Base-by-base conservation (phyloP, 352 stramenopile genomes). In the Globisporangium takayamanum region DNA sequence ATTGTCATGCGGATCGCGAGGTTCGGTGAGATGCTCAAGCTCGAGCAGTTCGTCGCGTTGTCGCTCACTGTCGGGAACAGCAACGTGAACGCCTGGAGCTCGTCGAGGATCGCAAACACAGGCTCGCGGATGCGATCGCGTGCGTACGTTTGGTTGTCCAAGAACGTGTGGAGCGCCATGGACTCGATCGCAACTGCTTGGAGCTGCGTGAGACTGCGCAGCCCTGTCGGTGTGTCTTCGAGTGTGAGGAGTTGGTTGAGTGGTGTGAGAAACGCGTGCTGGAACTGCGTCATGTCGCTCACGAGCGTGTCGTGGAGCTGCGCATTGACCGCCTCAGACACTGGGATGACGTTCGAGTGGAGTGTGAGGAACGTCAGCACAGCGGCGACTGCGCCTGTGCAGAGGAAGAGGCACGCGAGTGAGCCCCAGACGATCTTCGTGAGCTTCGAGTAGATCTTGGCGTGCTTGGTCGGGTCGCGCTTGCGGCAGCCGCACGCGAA, bases 1-100 rank as follows among this genome's bases (percentile, higher is more conserved):
- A 83, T 62, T 7, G 62, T 80, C 81, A 89, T 92, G 39, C 79
- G 74, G 33, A 67, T 70, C 1, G 57, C 53, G 15, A 70, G 46
- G 37, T 66, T 91, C 2, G 69, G 69, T 2, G 67, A 76, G 56
- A 87, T 88, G 12, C 72, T 75, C 59, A 87, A 57, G 30, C 55
- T 58, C 11, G 66, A 52, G 45, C 81, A 92, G 47, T 81, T 61
- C 4, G 70, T 56, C 0, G 62, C 55, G 5, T 59, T 47, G 45
- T 68, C 61, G 7, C 68, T 69, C 2, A 64, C 63, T 0, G 74
- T 87, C 45, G 79, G 79, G 47, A 72, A 87, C n/a, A 86, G 52
- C 3, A 57, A n/a, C n/a, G 74, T 74, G 25, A 76, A 76, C 3
- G 47, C 63, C 5, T 55, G 53, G 5, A 89, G 65, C 18, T 61